Percentiles rank a stretch among this genome's conserved stretches.
These are phyloP conservation scores for Boletus insuetus DNA, from an alignment of 768 basidiomycete genomes.

Conservation along the genomic window DNA sequence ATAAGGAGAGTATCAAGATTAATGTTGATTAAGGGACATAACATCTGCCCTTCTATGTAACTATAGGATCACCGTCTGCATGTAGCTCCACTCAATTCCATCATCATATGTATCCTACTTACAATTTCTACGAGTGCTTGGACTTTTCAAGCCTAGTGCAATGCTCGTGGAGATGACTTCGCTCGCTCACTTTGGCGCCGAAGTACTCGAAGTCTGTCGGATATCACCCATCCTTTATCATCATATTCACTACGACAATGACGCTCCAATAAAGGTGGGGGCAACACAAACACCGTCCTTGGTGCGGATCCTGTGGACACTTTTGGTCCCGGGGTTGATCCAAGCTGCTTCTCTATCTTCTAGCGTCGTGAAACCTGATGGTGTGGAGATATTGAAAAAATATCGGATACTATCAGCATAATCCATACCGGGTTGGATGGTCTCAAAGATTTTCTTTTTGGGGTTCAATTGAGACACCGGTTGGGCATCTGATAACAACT, in stretches of 20 bases:
- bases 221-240: neutral
- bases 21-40: constrained; percentile 25
- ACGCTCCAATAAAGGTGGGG: constrained; percentile 82
- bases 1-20: constrained; percentile 54
- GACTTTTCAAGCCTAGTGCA: too few species aligned
- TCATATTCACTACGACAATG: constrained; percentile 64
- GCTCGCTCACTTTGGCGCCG: too few species aligned
- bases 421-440: constrained; percentile 79
- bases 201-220: neutral
- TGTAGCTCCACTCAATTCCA: constrained; percentile 9
- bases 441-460: constrained; percentile 99
- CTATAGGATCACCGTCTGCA: neutral
- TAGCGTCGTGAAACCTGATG: constrained; percentile 80
- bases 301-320: constrained; percentile 81
- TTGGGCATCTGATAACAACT: constrained; percentile 42
- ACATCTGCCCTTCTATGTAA: neutral
- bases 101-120: too few species aligned
- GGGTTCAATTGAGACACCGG: constrained; percentile 90
- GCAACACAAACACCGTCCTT: constrained; percentile 80
- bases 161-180: too few species aligned
- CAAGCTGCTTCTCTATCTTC: constrained; percentile 81
- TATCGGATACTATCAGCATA: neutral
- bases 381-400: constrained; percentile 2
- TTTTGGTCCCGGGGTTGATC: constrained; percentile 80
- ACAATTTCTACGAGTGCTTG: too few species aligned